A percentile compares a stretch with the other conserved stretches of the same genome.
Conservation (phyloP, 177 flowering plant species). For the Tripterygium wilfordii region DNA sequence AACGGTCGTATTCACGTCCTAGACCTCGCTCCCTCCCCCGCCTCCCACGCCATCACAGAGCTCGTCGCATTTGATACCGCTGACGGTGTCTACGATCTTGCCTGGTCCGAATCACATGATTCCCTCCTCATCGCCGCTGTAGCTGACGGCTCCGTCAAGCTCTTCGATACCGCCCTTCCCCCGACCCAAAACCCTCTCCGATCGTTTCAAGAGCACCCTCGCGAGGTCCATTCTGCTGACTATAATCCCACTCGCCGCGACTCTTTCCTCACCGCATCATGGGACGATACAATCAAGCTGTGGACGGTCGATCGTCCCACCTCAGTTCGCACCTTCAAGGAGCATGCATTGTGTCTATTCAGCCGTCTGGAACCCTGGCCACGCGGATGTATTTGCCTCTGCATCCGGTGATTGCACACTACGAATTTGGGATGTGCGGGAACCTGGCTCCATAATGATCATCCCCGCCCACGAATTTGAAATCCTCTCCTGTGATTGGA, state of each 20-base stretch:
- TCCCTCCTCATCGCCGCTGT: conserved; percentile 73
- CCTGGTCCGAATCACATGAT: conserved; percentile 92
- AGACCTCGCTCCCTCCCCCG: conserved; percentile 43
- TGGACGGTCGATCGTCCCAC: conserved; percentile 81
- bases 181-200: conserved; percentile 72
- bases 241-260: conserved; percentile 84
- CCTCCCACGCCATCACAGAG: conserved; percentile 33
- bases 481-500: conserved; percentile 82
- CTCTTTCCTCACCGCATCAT: conserved; percentile 73
- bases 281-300: conserved; percentile 91
- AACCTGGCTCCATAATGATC: conserved; percentile 70
- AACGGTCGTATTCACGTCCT: conserved; percentile 89
- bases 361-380: conserved; percentile 85
- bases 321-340: conserved; percentile 76
- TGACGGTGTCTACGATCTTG: conserved; percentile 81
- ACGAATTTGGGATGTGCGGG: conserved; percentile 90
- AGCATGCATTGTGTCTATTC: conserved; percentile 92
- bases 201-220: conserved; percentile 77
- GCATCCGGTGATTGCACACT: conserved; percentile 91
- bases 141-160: conserved; percentile 90
- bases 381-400: conserved; percentile 88
- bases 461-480: conserved; percentile 82
- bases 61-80: conserved; percentile 74
- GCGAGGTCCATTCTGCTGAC: conserved; percentile 80
- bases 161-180: conserved; percentile 73